Percentiles rank a stretch among this genome's conserved stretches.
Conservation (phyloP, 139 green algal species). For the Zygnema cylindricum region DNA sequence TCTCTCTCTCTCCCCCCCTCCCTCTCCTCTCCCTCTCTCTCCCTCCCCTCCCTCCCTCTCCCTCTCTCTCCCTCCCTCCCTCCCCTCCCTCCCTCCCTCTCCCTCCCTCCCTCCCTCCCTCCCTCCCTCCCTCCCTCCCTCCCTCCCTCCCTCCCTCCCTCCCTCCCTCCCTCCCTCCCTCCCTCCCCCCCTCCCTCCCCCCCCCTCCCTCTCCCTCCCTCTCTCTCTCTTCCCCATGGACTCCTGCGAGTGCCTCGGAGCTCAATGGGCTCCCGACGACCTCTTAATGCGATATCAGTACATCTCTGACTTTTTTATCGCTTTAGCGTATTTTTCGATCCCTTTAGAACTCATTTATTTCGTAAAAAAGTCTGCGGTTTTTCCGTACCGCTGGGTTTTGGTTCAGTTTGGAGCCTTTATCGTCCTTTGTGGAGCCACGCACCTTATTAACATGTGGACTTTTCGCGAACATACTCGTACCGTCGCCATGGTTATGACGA, state of each 20-base stretch:
- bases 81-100: too few species aligned
- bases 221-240: slow-evolving; percentile 12
- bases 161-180: not conserved
- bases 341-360: slow-evolving; percentile 59
- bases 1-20: not conserved
- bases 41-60: not conserved
- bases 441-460: slow-evolving; percentile 53
- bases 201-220: not conserved
- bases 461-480: slow-evolving; percentile 39
- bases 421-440: slow-evolving; percentile 45
- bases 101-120: not conserved
- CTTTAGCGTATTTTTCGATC: slow-evolving; percentile 56
- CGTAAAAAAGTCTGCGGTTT: slow-evolving; percentile 52
- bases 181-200: not conserved
- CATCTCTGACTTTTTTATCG: slow-evolving; percentile 56
- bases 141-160: not conserved
- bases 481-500: slow-evolving; percentile 53
- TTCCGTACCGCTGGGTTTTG: slow-evolving; percentile 49
- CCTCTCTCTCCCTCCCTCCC: not conserved
- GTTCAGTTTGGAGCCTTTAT: slow-evolving; percentile 57
- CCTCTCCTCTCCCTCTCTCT: not conserved
- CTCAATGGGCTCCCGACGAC: slow-evolving; percentile 37
- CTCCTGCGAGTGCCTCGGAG: slow-evolving; percentile 41
- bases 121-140: not conserved
- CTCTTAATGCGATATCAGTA: slow-evolving; percentile 50